Evolutionary conservation across 2,329 filamentous ascomycete species (phyloP), one percentile per base, ranked within the genome.

Genomic region (Calycina herbarum): DNA sequence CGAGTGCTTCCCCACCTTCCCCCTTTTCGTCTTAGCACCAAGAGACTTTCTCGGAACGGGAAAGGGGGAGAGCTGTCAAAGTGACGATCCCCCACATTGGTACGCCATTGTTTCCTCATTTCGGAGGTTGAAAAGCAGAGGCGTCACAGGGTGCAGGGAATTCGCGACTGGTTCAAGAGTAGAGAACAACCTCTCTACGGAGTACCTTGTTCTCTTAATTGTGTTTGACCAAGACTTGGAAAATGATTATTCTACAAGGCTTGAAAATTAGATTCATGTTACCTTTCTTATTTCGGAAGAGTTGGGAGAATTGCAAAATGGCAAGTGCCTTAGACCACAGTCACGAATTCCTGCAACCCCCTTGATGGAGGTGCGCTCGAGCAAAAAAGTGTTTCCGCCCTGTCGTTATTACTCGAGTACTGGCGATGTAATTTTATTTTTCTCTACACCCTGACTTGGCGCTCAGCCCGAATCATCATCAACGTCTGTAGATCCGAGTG

Each of bases 31-130:
- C 45, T 51, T 24, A 10, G 45, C 20, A 51, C 45, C 45, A 24
- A 10, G 20, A 51, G n/a, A 3, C 17, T 51, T 51, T 27, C n/a
- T 24, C 35, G 35, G 45, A 51, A 51, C n/a, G 45, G 45, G 45
- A 51, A 51, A 51, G 45, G 45, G 45, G 20, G 5, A 24, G 10
- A n/a, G 45, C n/a, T 51, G 45, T 51, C 45, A 24, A 38, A 51
- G 45, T 51, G 45, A 51, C 45, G 45, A 51, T 51, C 45, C 45
- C 45, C 45, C 45, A 51, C 45, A 51, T 27, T 27, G 45, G 45
- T 20, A 51, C n/a, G 45, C 45, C 45, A 51, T 51, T 51, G 45
- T 48, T 48, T 48, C 42, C 42, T 48, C 42, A 48, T 20, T 24
- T 10, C 10, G 6, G 10, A 38, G 20, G 20, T 20, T 20, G 20